Conservation (phyloP, 768 basidiomycete species). For the Ephemerocybe angulata region DNA sequence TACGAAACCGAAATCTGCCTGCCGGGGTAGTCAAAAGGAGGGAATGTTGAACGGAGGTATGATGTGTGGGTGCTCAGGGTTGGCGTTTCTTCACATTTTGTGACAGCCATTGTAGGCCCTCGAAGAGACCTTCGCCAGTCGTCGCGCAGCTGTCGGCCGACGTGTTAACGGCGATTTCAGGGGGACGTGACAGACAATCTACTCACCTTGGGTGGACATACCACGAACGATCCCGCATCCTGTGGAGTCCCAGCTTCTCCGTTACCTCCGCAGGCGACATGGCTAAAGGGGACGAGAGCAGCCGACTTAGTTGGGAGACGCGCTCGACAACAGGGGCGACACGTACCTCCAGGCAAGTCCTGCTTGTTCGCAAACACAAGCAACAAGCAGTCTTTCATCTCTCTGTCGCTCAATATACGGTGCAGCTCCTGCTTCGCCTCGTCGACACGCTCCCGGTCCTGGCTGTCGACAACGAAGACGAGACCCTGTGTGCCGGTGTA, state of each 20-base stretch:
- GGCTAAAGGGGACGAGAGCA: slow-evolving; percentile 42
- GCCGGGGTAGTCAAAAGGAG: slow-evolving; percentile 3
- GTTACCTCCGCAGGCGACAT: slow-evolving; percentile 99
- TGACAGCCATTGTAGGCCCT: slow-evolving; percentile 95
- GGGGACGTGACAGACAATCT: neutral
- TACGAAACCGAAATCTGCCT: slow-evolving; percentile 16
- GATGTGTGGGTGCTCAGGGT: slow-evolving; percentile 39
- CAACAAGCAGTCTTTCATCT: slow-evolving; percentile 96
- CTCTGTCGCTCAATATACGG: slow-evolving; percentile 91
- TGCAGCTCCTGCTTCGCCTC: slow-evolving; percentile 96
- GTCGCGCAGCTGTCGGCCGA: slow-evolving; percentile 73
- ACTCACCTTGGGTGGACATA: slow-evolving; percentile 97
- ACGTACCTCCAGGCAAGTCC: slow-evolving; percentile 91
- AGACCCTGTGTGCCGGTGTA: slow-evolving; percentile 98
- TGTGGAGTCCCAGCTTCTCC: slow-evolving; percentile 90
- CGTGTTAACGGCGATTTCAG: neutral
- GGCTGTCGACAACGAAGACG: slow-evolving; percentile 97
- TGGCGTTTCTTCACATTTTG: slow-evolving; percentile 95
- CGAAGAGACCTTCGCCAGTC: slow-evolving; percentile 94
- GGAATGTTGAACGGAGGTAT: neutral
- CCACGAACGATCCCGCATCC: slow-evolving; percentile 97
- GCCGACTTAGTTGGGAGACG: neutral
- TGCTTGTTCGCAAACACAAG: slow-evolving; percentile 99
- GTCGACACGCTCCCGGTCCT: slow-evolving; percentile 92
- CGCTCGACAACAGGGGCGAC: neutral